Base-by-base conservation (phyloP, 768 basidiomycete species). In the Suillus weaverae region DNA sequence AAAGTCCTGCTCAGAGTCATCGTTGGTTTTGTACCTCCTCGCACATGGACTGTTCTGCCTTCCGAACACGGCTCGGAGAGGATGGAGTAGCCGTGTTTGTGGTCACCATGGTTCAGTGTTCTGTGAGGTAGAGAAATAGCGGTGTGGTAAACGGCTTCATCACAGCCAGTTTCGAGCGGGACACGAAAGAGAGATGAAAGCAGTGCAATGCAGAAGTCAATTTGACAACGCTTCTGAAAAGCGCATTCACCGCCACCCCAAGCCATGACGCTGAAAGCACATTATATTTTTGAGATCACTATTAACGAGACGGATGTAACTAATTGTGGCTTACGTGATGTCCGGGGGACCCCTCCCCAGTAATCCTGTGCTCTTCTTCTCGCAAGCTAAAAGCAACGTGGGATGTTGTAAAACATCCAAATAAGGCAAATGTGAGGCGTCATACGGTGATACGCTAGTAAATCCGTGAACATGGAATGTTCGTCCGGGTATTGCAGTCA, bases 1-100 rank as follows among this genome's bases (percentile, higher is more conserved):
- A 61, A 64, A 41, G 33, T 63, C 61, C 53, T 53, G 53, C 46
- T 43, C 63, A 68, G 66, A 64, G 35, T 63, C 75, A 76, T 73
- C 67, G 67, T 77, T 67, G 72, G 71, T 78, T 76, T 75, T 76
- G 75, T 76, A 76, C 75, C 68, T 69, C 67, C 66, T 55, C 64
- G 66, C 46, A 67, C 35, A 64, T 55, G 67, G 69, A 67, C 59
- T 67, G 61, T 68, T 39, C 22, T 38, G 33, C 35, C 41, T 68
- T 54, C 63, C 68, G 67, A 62, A 62, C 66, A 74, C 70, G 64
- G 76, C 67, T 66, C 76, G 75, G 75, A 69, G 69, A 69, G 69
- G 62, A 63, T 61, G 44, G 38, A 77, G 68, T 76, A 77, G 72
- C 75, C 75, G 75, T 76, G 57, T 44, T 51, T 59, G 10, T 39